These are phyloP conservation scores for Akanthomyces lecanii DNA, from an alignment of 2,329 filamentous ascomycete species.

Conservation along the genomic window DNA sequence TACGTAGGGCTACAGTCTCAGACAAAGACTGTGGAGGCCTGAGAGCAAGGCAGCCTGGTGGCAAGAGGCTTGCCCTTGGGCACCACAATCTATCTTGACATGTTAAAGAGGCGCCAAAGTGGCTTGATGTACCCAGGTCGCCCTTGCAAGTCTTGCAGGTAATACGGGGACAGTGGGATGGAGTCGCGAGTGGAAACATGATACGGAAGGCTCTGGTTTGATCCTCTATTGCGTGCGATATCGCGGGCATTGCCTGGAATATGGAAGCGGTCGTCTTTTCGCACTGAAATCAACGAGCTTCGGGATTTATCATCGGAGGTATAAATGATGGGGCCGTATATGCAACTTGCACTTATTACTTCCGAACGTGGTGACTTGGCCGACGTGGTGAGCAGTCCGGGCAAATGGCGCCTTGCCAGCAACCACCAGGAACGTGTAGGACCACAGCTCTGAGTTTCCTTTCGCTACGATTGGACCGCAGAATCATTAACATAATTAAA, in stretches of 20 bases:
- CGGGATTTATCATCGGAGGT: background rate
- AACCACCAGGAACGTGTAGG: background rate
- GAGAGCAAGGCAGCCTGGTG: background rate
- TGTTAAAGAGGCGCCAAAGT: conserved; percentile 1
- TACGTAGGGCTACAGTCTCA: conserved; percentile 5
- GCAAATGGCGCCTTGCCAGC: background rate
- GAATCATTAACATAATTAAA: background rate
- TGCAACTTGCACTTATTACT: background rate
- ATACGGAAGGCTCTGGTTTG: background rate
- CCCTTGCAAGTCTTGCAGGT: background rate
- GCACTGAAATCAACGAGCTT: background rate
- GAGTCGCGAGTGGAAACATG: conserved; percentile 1
- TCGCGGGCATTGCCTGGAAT: background rate
- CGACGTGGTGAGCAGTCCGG: background rate
- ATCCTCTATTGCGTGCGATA: conserved; percentile 10
- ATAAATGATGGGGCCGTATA: background rate
- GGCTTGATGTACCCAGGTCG: conserved; percentile 4
- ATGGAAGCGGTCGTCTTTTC: background rate
- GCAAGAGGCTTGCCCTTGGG: background rate
- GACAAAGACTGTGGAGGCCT: background rate
- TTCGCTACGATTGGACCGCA: background rate
- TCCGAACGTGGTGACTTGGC: background rate
- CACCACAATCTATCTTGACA: conserved; percentile 13
- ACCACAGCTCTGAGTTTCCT: background rate
- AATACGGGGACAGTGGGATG: background rate